Evolutionary conservation across 257 asterid genomes (phyloP).

Genomic region (Oldenlandia corymbosa): DNA sequence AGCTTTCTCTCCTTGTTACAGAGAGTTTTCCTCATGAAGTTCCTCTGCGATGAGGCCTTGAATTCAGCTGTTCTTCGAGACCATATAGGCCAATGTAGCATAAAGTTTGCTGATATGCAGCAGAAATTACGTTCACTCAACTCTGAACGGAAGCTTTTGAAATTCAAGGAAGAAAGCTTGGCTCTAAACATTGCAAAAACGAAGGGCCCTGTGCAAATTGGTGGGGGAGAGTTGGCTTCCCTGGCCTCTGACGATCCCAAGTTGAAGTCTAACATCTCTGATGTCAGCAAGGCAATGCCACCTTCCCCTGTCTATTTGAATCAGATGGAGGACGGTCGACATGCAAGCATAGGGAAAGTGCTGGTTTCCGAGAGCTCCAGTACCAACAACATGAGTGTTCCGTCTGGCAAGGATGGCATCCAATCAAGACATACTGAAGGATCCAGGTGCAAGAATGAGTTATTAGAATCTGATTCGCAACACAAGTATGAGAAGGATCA

Average conservation of each 20-base stretch:
- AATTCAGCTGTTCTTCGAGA: conserved; percentile 64
- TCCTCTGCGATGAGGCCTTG: conserved; percentile 75
- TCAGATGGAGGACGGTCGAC: conserved; percentile 26
- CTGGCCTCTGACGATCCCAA: conserved; percentile 31
- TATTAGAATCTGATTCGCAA: conserved; percentile 15
- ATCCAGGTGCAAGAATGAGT: conserved; percentile 26
- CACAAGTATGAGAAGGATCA: conserved; percentile 25
- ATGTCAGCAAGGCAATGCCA: conserved; percentile 28
- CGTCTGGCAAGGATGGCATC: conserved; percentile 3
- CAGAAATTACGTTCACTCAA: conserved; percentile 61
- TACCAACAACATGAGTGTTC: conserved; percentile 12
- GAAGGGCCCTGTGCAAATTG: conserved; percentile 33
- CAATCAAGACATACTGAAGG: conserved; percentile 21
- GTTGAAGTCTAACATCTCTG: conserved; percentile 37
- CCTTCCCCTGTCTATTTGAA: conserved; percentile 21
- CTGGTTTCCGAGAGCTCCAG: conserved; percentile 21
- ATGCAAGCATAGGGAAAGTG: conserved; percentile 11
- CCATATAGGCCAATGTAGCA: conserved; percentile 64
- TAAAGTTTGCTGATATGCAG: conserved; percentile 62
- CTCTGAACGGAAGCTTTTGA: conserved; percentile 55
- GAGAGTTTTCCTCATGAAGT: conserved; percentile 80
- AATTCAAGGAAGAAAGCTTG: conserved; percentile 54
- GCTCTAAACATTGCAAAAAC: conserved; percentile 40
- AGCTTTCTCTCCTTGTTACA: conserved; percentile 38
- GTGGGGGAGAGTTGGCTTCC: conserved; percentile 49